Evolutionary conservation across 768 basidiomycete genomes (phyloP).

Genomic region (Mycena vulgaris): DNA sequence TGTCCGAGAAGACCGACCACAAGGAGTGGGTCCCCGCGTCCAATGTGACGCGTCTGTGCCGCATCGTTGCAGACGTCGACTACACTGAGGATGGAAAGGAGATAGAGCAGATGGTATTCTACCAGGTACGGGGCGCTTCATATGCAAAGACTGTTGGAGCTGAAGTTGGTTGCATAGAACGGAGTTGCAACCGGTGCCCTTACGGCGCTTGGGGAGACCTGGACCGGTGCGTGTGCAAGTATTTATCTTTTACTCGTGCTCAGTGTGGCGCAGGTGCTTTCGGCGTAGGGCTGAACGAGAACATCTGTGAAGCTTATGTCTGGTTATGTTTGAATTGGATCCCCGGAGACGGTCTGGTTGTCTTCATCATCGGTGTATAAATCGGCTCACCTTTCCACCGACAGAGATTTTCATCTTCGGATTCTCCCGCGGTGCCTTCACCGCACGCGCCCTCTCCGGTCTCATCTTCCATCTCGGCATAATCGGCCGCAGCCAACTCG

Average conservation of each 20-base stretch:
- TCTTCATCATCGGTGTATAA: too few species aligned
- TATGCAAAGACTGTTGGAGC: not conserved
- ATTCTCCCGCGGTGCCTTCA: constrained; percentile 25
- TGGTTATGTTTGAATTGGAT: not conserved
- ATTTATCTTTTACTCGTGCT: not conserved
- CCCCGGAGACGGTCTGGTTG: not conserved
- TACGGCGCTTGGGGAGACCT: not conserved
- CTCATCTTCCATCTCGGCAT: constrained; percentile 21
- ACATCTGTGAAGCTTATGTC: not conserved
- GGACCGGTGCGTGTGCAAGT: too few species aligned
- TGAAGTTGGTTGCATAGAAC: not conserved
- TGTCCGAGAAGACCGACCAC: not conserved
- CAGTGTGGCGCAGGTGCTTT: not conserved
- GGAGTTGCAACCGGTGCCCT: constrained; percentile 1
- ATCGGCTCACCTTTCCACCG: too few species aligned
- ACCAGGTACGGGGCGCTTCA: not conserved
- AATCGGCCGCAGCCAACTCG: constrained; percentile 3
- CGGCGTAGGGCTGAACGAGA: constrained; percentile 1
- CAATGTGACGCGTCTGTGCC: constrained; percentile 3
- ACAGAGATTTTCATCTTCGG: constrained; percentile 3
- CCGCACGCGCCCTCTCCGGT: constrained; percentile 23
- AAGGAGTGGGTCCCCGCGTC: not conserved
- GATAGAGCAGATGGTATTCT: not conserved
- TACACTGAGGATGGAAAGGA: not conserved
- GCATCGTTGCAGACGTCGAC: not conserved